Conservation (phyloP, 2,329 filamentous ascomycete species). For the Clonostachys rhizophaga region DNA sequence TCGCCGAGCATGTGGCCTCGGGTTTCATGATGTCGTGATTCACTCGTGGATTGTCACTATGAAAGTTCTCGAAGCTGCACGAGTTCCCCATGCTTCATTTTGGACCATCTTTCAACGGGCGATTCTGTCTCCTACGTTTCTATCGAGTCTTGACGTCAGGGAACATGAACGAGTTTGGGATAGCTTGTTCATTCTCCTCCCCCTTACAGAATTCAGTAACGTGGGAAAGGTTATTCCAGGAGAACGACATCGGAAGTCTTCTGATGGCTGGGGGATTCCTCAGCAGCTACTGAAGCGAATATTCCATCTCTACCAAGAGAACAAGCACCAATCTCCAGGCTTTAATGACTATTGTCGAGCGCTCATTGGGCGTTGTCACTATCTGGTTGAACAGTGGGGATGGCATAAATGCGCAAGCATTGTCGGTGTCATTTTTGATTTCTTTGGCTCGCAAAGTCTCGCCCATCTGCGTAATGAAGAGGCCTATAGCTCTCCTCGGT, state of each 20-base stretch:
- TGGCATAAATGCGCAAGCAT: slow-evolving; percentile 56
- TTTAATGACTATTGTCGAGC: slow-evolving; percentile 64
- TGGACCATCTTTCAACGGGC: slow-evolving; percentile 52
- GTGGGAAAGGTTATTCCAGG: slow-evolving; percentile 39
- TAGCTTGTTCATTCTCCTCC: slow-evolving; percentile 54
- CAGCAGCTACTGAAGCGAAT: slow-evolving; percentile 52
- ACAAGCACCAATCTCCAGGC: slow-evolving; percentile 48
- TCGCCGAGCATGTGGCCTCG: slow-evolving; percentile 46
- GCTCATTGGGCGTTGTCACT: slow-evolving; percentile 55
- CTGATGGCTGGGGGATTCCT: slow-evolving; percentile 57
- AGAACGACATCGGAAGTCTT: slow-evolving; percentile 15
- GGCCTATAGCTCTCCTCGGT: slow-evolving; percentile 53
- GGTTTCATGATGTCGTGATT: slow-evolving; percentile 32
- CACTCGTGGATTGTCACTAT: slow-evolving; percentile 58
- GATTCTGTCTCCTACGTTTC: slow-evolving; percentile 26
- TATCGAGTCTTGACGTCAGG: slow-evolving; percentile 33
- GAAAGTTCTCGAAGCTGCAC: slow-evolving; percentile 42
- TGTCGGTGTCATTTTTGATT: slow-evolving; percentile 61
- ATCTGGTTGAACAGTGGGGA: slow-evolving; percentile 60
- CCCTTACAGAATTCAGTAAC: slow-evolving; percentile 55
- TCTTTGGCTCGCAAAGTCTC: slow-evolving; percentile 59
- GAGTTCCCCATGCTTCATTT: slow-evolving; percentile 48
- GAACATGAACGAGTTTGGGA: slow-evolving; percentile 54
- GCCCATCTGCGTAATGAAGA: slow-evolving; percentile 62
- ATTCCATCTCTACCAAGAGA: slow-evolving; percentile 53